These are phyloP conservation scores for Uronychia setigera DNA, from an alignment of 73 alveolate genomes.

Conservation along the genomic window DNA sequence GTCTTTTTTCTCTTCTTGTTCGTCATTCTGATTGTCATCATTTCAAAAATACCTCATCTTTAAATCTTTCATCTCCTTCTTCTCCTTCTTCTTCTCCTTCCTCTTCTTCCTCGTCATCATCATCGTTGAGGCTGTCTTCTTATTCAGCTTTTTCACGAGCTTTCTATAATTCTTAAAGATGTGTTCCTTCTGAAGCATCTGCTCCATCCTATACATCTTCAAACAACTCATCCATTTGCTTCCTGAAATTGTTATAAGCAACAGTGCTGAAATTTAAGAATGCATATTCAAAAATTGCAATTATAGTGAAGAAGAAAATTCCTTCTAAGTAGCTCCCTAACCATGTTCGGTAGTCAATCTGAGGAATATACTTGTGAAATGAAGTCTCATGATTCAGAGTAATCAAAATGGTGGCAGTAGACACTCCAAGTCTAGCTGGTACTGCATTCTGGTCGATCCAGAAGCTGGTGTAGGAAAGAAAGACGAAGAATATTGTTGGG, in stretches of 20 bases:
- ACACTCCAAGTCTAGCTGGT: conserved; percentile 16
- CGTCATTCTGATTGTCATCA: not conserved
- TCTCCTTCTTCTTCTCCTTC: not conserved
- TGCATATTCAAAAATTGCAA: conserved; percentile 8
- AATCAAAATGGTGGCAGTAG: conserved; percentile 11
- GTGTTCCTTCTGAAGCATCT: not conserved
- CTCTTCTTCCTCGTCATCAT: not conserved
- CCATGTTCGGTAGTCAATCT: conserved; percentile 12
- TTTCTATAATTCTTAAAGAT: not conserved
- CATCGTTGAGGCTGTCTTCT: not conserved
- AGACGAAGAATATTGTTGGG: conserved; percentile 7
- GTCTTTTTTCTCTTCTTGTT: not conserved
- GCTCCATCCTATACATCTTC: not conserved
- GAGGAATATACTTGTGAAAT: not conserved
- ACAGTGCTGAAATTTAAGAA: not conserved
- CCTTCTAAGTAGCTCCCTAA: conserved; percentile 1
- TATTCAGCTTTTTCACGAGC: not conserved
- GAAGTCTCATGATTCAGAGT: not conserved
- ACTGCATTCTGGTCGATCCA: conserved; percentile 21
- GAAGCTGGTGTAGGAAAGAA: conserved; percentile 11
- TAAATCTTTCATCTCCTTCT: not conserved
- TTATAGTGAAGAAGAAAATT: conserved; percentile 7
- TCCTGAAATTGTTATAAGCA: not conserved
- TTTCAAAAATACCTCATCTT: too few relatives aligned
- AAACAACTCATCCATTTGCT: not conserved